Evolutionary conservation across 2,329 filamentous ascomycete genomes (phyloP).

Genomic region (Curvularia eragrostidis): DNA sequence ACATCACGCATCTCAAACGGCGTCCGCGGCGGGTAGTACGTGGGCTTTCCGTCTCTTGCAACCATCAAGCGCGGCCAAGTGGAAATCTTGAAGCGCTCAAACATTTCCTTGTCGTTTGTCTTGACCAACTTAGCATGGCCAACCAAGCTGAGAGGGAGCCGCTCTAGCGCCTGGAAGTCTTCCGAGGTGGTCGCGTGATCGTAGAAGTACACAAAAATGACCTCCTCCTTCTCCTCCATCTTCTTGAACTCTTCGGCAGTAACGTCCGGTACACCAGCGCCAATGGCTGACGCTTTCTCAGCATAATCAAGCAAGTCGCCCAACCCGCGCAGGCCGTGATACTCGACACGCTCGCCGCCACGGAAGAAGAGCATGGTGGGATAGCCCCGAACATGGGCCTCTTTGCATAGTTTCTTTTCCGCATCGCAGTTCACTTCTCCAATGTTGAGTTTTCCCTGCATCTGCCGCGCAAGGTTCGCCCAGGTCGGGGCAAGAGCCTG

Average conservation of each 20-base stretch:
- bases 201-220: conserved; percentile 97
- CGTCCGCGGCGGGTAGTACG: conserved; percentile 85
- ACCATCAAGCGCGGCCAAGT: conserved; percentile 96
- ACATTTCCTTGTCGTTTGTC: conserved; percentile 78
- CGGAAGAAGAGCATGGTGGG: conserved; percentile 94
- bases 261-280: conserved; percentile 79
- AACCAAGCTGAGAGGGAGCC: conserved; percentile 84
- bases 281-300: conserved; percentile 81
- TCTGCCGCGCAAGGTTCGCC: conserved; percentile 87
- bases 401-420: conserved; percentile 88
- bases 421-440: conserved; percentile 95
- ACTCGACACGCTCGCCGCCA: conserved; percentile 89
- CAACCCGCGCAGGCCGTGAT: conserved; percentile 86
- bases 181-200: conserved; percentile 92
- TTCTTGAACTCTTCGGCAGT: conserved; percentile 77
- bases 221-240: conserved; percentile 90
- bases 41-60: conserved; percentile 84
- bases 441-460: conserved; percentile 87
- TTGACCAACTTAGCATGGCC: conserved; percentile 93
- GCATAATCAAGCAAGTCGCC: conserved; percentile 89
- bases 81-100: conserved; percentile 88
- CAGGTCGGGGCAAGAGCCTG: conserved; percentile 90
- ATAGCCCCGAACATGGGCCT: conserved; percentile 78
- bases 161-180: conserved; percentile 87
- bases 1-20: conserved; percentile 93